phyloP scores from a whole-genome alignment of 208 protist species.

The Naegleria fowleri region DNA sequence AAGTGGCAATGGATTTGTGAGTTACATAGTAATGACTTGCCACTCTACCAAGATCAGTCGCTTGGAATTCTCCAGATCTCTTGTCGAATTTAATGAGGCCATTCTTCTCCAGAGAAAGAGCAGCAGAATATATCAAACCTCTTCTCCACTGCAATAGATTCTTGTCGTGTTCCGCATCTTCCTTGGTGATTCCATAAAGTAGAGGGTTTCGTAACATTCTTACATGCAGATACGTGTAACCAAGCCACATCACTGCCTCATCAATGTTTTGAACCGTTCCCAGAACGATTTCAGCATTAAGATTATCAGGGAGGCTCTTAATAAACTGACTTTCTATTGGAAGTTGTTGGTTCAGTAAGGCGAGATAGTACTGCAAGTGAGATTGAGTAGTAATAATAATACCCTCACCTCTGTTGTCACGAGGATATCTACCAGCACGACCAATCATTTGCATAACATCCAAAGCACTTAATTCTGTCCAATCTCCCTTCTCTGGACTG shows the following conservation, averaged over 20 bases:
- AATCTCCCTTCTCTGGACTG: slow-evolving; percentile 86
- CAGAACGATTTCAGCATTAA: slow-evolving; percentile 98
- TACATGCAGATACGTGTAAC: slow-evolving; percentile 95
- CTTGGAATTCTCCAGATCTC: slow-evolving; percentile 67
- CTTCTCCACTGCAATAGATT: slow-evolving; percentile 71
- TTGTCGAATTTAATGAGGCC: slow-evolving; percentile 89
- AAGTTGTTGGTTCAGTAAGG: slow-evolving; percentile 95
- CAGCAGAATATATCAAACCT: slow-evolving; percentile 90
- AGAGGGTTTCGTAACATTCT: slow-evolving; percentile 89
- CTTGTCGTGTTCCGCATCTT: slow-evolving; percentile 80
- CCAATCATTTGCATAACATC: slow-evolving; percentile 99
- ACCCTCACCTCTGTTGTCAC: slow-evolving; percentile 87
- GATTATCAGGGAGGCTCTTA: slow-evolving; percentile 83
- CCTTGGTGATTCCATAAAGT: slow-evolving; percentile 88
- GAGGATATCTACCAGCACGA: slow-evolving; percentile 91
- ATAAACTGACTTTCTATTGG: slow-evolving; percentile 98
- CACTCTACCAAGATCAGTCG: slow-evolving; percentile 93
- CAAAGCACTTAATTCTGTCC: slow-evolving; percentile 86
- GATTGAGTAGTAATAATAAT: slow-evolving; percentile 85
- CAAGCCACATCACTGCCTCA: slow-evolving; percentile 96
- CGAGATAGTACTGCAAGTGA: slow-evolving; percentile 96
- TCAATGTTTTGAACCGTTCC: slow-evolving; percentile 82
- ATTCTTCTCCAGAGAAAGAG: slow-evolving; percentile 70
- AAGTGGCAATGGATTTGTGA: slow-evolving; percentile 84
- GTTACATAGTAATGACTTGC: slow-evolving; percentile 97